phyloP scores from a whole-genome alignment of 2,329 filamentous ascomycete genomes.

The Tolypocladium tropicale region DNA sequence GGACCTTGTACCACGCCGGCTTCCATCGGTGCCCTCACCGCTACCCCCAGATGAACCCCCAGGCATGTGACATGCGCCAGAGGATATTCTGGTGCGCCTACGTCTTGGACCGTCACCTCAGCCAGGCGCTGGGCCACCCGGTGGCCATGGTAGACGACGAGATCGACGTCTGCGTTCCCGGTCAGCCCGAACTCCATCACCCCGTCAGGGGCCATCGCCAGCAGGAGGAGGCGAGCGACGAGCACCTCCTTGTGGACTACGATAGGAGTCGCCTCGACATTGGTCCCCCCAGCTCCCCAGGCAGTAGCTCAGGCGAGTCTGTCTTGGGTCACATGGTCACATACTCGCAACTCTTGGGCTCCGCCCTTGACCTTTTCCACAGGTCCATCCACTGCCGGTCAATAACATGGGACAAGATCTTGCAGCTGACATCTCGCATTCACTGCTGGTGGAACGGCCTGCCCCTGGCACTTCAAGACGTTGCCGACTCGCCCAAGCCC shows the following conservation, averaged over 20 bases:
- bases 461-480: not conserved
- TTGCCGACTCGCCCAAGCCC: not conserved
- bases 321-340: not conserved
- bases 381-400: not conserved
- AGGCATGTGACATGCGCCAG: conserved; percentile 23
- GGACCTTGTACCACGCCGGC: conserved; percentile 37
- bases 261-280: not conserved
- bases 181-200: conserved; percentile 7
- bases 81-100: conserved; percentile 30
- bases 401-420: not conserved
- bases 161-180: conserved; percentile 25
- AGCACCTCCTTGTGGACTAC: not conserved
- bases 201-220: not conserved
- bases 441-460: not conserved
- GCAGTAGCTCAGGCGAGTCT: not conserved
- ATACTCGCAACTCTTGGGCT: not conserved
- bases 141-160: conserved; percentile 23
- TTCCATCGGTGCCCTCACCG: conserved; percentile 41
- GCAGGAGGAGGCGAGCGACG: not conserved
- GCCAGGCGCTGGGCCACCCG: conserved; percentile 24
- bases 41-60: conserved; percentile 30
- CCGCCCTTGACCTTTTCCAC: not conserved
- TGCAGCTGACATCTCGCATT: not conserved
- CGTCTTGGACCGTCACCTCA: conserved; percentile 24
- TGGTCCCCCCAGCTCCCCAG: not conserved